Evolutionary conservation across 2,329 filamentous ascomycete species (phyloP).

Genomic region (Shiraia bambusicola): DNA sequence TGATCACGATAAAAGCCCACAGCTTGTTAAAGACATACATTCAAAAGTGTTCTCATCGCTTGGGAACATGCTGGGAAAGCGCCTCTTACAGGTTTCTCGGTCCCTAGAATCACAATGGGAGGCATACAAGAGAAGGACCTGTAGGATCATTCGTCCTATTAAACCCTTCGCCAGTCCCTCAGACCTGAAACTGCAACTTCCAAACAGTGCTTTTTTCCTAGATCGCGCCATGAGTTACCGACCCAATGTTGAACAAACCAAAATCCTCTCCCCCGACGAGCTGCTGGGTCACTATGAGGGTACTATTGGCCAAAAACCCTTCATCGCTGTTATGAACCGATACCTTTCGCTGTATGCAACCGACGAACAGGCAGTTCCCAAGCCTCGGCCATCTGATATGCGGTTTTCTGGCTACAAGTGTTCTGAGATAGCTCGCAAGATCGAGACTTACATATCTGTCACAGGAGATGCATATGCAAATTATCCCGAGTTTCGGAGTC

Average conservation of each 20-base stretch:
- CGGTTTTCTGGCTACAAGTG: constrained; percentile 16
- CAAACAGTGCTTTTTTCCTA: constrained; percentile 18
- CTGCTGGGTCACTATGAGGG: constrained; percentile 18
- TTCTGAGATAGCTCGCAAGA: constrained; percentile 33
- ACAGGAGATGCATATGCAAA: constrained; percentile 45
- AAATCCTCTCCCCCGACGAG: constrained; percentile 9
- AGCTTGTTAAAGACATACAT: not conserved
- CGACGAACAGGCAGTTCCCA: constrained; percentile 14
- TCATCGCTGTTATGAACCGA: constrained; percentile 7
- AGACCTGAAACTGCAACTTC: constrained; percentile 23
- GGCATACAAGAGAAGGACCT: constrained; percentile 19
- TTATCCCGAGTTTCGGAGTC: constrained; percentile 54
- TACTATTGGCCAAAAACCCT: constrained; percentile 16
- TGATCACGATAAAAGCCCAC: constrained; percentile 25
- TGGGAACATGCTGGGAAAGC: constrained; percentile 12
- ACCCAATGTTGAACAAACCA: not conserved
- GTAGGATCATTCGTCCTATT: constrained; percentile 48
- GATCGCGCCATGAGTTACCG: constrained; percentile 1
- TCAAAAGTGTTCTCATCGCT: constrained; percentile 4
- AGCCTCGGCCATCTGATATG: not conserved
- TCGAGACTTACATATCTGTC: constrained; percentile 20
- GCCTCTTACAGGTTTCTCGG: constrained; percentile 11
- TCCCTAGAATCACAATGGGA: constrained; percentile 27
- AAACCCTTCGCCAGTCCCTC: constrained; percentile 35
- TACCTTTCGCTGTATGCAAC: constrained; percentile 12